A percentile compares a stretch with the other conserved stretches of the same genome.
These are phyloP conservation scores for Phytopythium ostracodes DNA, from an alignment of 352 stramenopile species.

Conservation along the genomic window DNA sequence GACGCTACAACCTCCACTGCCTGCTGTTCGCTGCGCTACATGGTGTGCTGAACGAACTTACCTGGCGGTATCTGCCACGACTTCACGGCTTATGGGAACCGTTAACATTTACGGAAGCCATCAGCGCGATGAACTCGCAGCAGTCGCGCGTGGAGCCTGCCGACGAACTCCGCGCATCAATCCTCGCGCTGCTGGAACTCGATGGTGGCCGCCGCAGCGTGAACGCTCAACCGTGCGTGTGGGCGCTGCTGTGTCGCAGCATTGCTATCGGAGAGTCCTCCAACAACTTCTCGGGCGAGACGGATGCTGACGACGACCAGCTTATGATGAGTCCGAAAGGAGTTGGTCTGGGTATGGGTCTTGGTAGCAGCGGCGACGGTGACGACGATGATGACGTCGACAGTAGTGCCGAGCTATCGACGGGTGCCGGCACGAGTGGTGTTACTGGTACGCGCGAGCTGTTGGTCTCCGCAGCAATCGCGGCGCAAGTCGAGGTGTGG, in stretches of 20 bases:
- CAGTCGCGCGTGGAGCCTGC: constrained; percentile 21
- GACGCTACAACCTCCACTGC: constrained; percentile 52
- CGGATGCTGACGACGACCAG: constrained; percentile 26
- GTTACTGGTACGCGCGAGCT: constrained; percentile 3
- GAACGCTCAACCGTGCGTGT: constrained; percentile 50
- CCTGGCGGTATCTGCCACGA: constrained; percentile 57
- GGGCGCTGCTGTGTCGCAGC: constrained; percentile 74
- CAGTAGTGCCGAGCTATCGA: constrained; percentile 15
- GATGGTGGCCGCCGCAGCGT: constrained; percentile 40
- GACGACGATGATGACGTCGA: constrained; percentile 13
- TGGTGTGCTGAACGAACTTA: constrained; percentile 51
- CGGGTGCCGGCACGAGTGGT: constrained; percentile 3
- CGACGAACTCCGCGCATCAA: constrained; percentile 47
- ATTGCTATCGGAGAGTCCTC: constrained; percentile 74
- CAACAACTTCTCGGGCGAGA: constrained; percentile 21
- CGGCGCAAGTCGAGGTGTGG: constrained; percentile 65
- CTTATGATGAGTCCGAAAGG: constrained; percentile 76
- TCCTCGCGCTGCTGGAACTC: constrained; percentile 64
- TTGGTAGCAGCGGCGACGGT: not conserved
- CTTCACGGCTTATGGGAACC: constrained; percentile 73
- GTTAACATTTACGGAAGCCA: constrained; percentile 29
- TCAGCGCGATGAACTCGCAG: constrained; percentile 14
- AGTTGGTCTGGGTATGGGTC: constrained; percentile 17
- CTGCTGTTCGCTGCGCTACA: constrained; percentile 79
- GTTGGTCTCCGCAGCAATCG: constrained; percentile 33